Conservation (phyloP, 148 eudicot species). For the Talinum fruticosum region DNA sequence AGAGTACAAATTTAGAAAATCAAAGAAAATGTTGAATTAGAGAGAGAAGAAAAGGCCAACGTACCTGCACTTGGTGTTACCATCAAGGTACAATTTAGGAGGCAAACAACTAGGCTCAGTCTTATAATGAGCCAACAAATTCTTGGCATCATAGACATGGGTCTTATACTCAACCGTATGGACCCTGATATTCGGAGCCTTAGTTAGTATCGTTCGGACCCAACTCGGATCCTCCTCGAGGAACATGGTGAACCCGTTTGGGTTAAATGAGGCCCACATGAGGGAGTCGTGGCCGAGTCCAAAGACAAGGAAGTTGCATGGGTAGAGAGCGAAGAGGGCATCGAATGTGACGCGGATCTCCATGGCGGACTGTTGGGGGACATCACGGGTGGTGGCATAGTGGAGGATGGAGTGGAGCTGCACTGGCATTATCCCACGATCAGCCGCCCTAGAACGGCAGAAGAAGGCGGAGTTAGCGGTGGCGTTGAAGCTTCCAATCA, state of each 20-base stretch:
- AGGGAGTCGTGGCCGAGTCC: slow-evolving; percentile 54
- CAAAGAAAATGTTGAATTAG: background rate
- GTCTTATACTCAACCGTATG: slow-evolving; percentile 42
- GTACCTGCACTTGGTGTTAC: slow-evolving; percentile 44
- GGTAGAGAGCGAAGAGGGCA: slow-evolving; percentile 30
- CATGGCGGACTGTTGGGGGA: slow-evolving; percentile 38
- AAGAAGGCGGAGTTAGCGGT: slow-evolving; percentile 17
- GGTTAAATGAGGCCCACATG: slow-evolving; percentile 61
- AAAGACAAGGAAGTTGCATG: slow-evolving; percentile 50
- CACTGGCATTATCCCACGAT: slow-evolving; percentile 26
- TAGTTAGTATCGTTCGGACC: slow-evolving; percentile 32
- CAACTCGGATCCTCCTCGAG: slow-evolving; percentile 49
- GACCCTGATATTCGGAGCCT: slow-evolving; percentile 41
- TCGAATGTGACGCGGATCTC: slow-evolving; percentile 51
- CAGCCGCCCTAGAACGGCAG: slow-evolving; percentile 6
- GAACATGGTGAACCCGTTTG: slow-evolving; percentile 47
- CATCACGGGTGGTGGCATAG: slow-evolving; percentile 45
- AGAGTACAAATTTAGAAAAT: too few relatives aligned
- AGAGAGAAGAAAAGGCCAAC: background rate
- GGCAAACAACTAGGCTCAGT: slow-evolving; percentile 40
- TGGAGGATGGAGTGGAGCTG: slow-evolving; percentile 50
- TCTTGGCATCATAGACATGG: slow-evolving; percentile 44
- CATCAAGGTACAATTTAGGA: slow-evolving; percentile 34
- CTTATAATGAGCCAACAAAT: slow-evolving; percentile 39
- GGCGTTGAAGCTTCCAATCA: slow-evolving; percentile 27